Conservation (phyloP, 2,329 filamentous ascomycete genomes). For the Aspergillus novoparasiticus region DNA sequence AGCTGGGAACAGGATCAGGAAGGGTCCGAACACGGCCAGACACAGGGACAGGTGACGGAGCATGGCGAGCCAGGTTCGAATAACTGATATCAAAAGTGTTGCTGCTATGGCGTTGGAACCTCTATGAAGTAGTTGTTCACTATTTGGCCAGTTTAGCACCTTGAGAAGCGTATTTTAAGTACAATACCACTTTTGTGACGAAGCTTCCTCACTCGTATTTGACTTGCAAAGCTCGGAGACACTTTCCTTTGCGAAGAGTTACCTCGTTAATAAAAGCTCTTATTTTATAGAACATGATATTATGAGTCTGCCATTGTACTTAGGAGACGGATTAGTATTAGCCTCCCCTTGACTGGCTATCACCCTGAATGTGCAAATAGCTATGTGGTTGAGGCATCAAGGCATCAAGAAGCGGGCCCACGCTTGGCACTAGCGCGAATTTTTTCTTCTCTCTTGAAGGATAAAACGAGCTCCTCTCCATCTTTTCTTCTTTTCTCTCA, state of each 20-base stretch:
- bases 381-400: conserved; percentile 9
- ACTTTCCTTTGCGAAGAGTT: not conserved
- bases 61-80: not conserved
- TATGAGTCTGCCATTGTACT: too few species aligned
- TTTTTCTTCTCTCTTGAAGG: conserved; percentile 6
- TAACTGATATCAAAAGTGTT: not conserved
- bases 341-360: not conserved
- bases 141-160: not conserved
- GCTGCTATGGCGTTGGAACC: not conserved
- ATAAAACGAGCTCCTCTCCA: conserved; percentile 4
- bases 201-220: not conserved
- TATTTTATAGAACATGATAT: not conserved
- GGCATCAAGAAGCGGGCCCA: not conserved
- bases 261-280: not conserved
- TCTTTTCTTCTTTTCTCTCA: not conserved
- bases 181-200: not conserved
- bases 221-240: not conserved
- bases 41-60: conserved; percentile 13
- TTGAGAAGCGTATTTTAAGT: not conserved
- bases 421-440: conserved; percentile 8
- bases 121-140: not conserved
- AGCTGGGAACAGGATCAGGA: conserved; percentile 46
- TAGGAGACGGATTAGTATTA: not conserved
- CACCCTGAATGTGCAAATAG: not conserved
- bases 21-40: conserved; percentile 25